Evolutionary conservation across 257 asterid genomes (phyloP).

Genomic region (Gardenia jasminoides): DNA sequence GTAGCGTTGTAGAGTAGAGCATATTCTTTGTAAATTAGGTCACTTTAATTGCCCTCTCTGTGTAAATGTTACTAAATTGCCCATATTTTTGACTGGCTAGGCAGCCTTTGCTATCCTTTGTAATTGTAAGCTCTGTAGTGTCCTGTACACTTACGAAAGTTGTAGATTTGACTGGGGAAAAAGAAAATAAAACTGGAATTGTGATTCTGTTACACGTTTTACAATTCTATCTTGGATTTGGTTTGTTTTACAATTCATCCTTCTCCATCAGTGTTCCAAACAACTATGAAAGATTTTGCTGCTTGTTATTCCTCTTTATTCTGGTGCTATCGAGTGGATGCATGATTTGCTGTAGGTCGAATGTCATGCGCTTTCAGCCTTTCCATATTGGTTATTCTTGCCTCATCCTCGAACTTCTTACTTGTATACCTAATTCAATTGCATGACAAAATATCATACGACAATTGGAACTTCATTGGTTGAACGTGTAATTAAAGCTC

Average conservation of each 20-base stretch:
- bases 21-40: conserved; percentile 53
- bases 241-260: not conserved
- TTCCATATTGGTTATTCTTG: too few species aligned
- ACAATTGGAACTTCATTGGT: too few species aligned
- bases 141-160: conserved; percentile 6
- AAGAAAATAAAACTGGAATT: not conserved
- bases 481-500: too few species aligned
- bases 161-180: not conserved
- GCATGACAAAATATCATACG: too few species aligned
- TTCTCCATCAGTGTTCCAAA: not conserved
- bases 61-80: conserved; percentile 14
- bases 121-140: conserved; percentile 23
- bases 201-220: too few species aligned
- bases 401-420: too few species aligned
- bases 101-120: conserved; percentile 16
- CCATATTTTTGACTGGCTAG: conserved; percentile 19
- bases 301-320: not conserved
- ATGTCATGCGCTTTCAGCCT: too few species aligned
- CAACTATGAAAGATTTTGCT: not conserved
- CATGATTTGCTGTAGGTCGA: too few species aligned
- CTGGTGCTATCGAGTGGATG: too few species aligned
- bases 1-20: conserved; percentile 43
- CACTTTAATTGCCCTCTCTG: conserved; percentile 8
- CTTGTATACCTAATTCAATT: too few species aligned
- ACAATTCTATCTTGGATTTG: too few species aligned